These are phyloP conservation scores for Saccharomycopsis oosterbeekiorum DNA, from an alignment of 805 yeast genomes.

Conservation along the genomic window DNA sequence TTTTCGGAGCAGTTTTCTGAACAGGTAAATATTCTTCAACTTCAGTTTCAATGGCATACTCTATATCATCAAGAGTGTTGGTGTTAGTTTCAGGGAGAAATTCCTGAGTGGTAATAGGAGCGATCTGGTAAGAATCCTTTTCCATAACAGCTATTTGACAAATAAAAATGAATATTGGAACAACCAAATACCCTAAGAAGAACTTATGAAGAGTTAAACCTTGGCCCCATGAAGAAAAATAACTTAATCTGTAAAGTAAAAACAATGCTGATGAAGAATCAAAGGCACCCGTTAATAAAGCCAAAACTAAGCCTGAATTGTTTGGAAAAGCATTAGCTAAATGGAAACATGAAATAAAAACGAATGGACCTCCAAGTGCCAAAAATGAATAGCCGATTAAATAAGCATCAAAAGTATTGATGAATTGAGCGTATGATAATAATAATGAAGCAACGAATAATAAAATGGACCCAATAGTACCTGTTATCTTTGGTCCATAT, in stretches of 20 bases:
- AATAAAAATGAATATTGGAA: slow-evolving; percentile 66
- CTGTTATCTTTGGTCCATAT: slow-evolving; percentile 74
- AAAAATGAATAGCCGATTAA: slow-evolving; percentile 61
- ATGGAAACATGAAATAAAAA: slow-evolving; percentile 83
- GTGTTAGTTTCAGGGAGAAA: not conserved
- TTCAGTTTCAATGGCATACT: not conserved
- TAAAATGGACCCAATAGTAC: slow-evolving; percentile 58
- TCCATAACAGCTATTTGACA: slow-evolving; percentile 83
- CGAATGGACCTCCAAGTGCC: slow-evolving; percentile 92
- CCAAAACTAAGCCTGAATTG: slow-evolving; percentile 70
- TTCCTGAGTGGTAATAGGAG: not conserved
- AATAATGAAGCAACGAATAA: slow-evolving; percentile 46
- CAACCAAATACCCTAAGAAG: slow-evolving; percentile 57
- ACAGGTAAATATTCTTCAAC: slow-evolving; percentile 12
- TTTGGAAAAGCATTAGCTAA: slow-evolving; percentile 80
- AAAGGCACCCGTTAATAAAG: slow-evolving; percentile 85
- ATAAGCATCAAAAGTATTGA: slow-evolving; percentile 49
- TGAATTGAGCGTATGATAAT: slow-evolving; percentile 31
- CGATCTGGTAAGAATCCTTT: slow-evolving; percentile 43
- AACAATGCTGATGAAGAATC: slow-evolving; percentile 90
- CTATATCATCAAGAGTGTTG: slow-evolving; percentile 1
- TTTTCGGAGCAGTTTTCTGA: not conserved
- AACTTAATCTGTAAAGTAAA: slow-evolving; percentile 57
- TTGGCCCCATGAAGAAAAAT: slow-evolving; percentile 10
- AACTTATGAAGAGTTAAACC: slow-evolving; percentile 42